Evolutionary conservation across 2,329 filamentous ascomycete genomes (phyloP).

Genomic region (Didymella sp.): DNA sequence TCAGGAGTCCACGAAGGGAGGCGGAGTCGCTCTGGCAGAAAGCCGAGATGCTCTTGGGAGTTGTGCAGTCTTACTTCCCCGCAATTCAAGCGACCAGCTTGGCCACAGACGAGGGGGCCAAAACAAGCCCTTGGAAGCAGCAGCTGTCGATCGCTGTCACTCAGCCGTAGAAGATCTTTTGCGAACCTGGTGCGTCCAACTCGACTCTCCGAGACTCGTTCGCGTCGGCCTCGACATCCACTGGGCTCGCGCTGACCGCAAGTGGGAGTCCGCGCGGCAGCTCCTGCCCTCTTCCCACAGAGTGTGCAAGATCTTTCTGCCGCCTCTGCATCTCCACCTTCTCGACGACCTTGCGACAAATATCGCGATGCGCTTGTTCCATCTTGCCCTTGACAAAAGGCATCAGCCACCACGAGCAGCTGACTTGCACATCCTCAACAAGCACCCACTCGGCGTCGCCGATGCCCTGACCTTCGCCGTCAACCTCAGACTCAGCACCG

Average conservation of each 20-base stretch:
- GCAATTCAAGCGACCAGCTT: too few relatives aligned
- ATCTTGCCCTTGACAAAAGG: slow-evolving; percentile 45
- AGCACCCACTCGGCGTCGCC: slow-evolving; percentile 45
- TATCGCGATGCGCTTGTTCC: slow-evolving; percentile 43
- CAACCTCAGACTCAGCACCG: slow-evolving; percentile 35
- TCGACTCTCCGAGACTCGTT: slow-evolving; percentile 22
- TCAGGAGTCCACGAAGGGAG: background rate
- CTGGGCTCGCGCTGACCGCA: background rate
- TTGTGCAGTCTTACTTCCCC: too few relatives aligned
- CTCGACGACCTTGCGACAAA: slow-evolving; percentile 44
- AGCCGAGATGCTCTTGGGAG: too few relatives aligned
- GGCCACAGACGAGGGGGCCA: too few relatives aligned
- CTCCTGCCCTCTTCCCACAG: slow-evolving; percentile 28
- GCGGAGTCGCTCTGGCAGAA: too few relatives aligned
- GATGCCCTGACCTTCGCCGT: slow-evolving; percentile 43
- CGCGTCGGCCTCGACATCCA: slow-evolving; percentile 20
- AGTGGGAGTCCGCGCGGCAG: background rate
- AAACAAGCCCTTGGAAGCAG: too few relatives aligned
- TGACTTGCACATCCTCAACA: slow-evolving; percentile 46
- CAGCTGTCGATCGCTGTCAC: background rate
- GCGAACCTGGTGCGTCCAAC: slow-evolving; percentile 19
- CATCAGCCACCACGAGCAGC: slow-evolving; percentile 47
- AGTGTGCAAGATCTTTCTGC: slow-evolving; percentile 26
- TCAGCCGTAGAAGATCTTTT: slow-evolving; percentile 36
- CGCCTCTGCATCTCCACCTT: slow-evolving; percentile 37